Percentiles rank a stretch among this genome's conserved stretches.
Conservation (phyloP, 2,329 filamentous ascomycete species). For the Aspergillus awamori region DNA sequence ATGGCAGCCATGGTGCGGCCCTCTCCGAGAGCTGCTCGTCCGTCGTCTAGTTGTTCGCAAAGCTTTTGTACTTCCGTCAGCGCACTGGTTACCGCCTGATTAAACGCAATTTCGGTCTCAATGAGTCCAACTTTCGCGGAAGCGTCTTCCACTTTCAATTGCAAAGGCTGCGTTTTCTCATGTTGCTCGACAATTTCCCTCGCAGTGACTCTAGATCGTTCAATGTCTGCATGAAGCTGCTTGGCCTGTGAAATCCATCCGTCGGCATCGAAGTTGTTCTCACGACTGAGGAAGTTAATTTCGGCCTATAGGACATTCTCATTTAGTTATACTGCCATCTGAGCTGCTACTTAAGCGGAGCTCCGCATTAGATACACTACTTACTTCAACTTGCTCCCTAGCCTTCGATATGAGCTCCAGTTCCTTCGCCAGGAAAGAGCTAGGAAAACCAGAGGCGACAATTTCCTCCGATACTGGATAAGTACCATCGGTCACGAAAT, state of each 20-base stretch:
- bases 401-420: slow-evolving; percentile 56
- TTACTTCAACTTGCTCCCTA: slow-evolving; percentile 57
- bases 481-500: slow-evolving; percentile 61
- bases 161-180: slow-evolving; percentile 66
- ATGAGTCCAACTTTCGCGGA: slow-evolving; percentile 58
- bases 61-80: slow-evolving; percentile 56
- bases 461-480: slow-evolving; percentile 62
- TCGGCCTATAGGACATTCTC: slow-evolving; percentile 57
- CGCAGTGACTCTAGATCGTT: slow-evolving; percentile 75
- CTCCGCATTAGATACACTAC: slow-evolving; percentile 5
- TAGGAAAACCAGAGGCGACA: slow-evolving; percentile 55
- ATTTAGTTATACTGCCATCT: slow-evolving; percentile 16
- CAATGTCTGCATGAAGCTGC: slow-evolving; percentile 81
- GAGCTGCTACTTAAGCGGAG: background rate
- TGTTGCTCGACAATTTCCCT: slow-evolving; percentile 79
- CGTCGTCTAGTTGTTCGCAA: slow-evolving; percentile 52
- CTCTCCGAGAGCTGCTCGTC: slow-evolving; percentile 48
- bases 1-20: slow-evolving; percentile 53
- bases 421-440: slow-evolving; percentile 53
- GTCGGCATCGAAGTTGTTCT: slow-evolving; percentile 77
- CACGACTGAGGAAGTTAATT: slow-evolving; percentile 74
- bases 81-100: slow-evolving; percentile 54
- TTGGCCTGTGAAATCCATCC: slow-evolving; percentile 85
- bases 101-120: slow-evolving; percentile 63
- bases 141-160: slow-evolving; percentile 66